Evolutionary conservation across 345 rosid genomes (phyloP).

Genomic region (Populus tremula): DNA sequence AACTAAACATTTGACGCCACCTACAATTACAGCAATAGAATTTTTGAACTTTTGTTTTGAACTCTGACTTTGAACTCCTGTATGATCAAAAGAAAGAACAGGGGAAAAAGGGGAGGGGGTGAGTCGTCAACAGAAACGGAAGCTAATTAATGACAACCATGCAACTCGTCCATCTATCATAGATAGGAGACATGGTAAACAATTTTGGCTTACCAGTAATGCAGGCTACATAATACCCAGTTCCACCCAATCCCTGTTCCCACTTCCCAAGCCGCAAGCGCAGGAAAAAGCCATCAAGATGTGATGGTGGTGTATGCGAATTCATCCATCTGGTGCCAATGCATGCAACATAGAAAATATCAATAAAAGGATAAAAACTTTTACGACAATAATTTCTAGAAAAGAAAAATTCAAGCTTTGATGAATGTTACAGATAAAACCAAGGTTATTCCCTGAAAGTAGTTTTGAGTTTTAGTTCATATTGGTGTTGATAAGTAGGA

Average conservation of each 20-base stretch:
- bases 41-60: slow-evolving; percentile 22
- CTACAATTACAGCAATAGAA: slow-evolving; percentile 49
- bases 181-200: not conserved
- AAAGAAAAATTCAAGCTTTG: not conserved
- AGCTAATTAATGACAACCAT: not conserved
- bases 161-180: not conserved
- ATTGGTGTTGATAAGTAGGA: not conserved
- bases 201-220: slow-evolving; percentile 48
- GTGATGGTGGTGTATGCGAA: slow-evolving; percentile 38
- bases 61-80: slow-evolving; percentile 38
- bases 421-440: not conserved
- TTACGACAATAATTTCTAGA: not conserved
- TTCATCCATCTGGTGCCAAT: slow-evolving; percentile 56
- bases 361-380: not conserved
- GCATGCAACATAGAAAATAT: not conserved
- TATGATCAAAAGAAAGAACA: not conserved
- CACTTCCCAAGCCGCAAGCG: slow-evolving; percentile 80
- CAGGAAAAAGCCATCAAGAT: slow-evolving; percentile 71
- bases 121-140: not conserved
- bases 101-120: not conserved
- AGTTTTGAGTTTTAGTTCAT: not conserved
- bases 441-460: not conserved
- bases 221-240: slow-evolving; percentile 71
- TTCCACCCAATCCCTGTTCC: slow-evolving; percentile 68
- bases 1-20: slow-evolving; percentile 58